Conservation (phyloP, 306 rosid species). For the Delonix regia region DNA sequence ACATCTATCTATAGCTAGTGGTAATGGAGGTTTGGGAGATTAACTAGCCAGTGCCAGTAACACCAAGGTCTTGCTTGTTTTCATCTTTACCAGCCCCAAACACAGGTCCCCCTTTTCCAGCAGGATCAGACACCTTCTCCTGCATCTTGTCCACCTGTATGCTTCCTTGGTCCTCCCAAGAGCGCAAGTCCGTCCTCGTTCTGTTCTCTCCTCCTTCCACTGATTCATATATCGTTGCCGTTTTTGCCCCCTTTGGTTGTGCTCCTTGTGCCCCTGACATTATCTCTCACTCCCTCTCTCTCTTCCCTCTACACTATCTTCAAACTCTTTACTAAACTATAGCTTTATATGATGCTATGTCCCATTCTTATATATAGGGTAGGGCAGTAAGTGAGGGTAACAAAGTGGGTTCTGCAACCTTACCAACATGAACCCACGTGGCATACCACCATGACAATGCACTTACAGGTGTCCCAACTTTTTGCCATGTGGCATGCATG, state of each 20-base stretch:
- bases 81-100: slow-evolving; percentile 72
- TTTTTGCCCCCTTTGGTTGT: slow-evolving; percentile 59
- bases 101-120: slow-evolving; percentile 79
- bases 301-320: background rate
- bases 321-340: too few species aligned
- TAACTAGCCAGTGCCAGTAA: slow-evolving; percentile 69
- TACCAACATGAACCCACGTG: slow-evolving; percentile 15
- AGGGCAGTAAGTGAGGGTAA: background rate
- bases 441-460: background rate
- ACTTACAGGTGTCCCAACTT: slow-evolving; percentile 33
- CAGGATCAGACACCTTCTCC: slow-evolving; percentile 65
- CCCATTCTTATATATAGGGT: background rate
- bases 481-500: slow-evolving; percentile 6
- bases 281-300: background rate
- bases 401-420: background rate
- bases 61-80: slow-evolving; percentile 69
- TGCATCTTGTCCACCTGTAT: slow-evolving; percentile 75
- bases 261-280: slow-evolving; percentile 96
- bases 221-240: slow-evolving; percentile 73
- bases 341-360: too few species aligned
- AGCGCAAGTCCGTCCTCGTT: slow-evolving; percentile 57
- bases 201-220: slow-evolving; percentile 68
- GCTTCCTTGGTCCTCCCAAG: slow-evolving; percentile 69
- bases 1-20: background rate
- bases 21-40: too few species aligned